Evolutionary conservation across 2,329 filamentous ascomycete genomes (phyloP).

Genomic region (Ascochyta pisi): DNA sequence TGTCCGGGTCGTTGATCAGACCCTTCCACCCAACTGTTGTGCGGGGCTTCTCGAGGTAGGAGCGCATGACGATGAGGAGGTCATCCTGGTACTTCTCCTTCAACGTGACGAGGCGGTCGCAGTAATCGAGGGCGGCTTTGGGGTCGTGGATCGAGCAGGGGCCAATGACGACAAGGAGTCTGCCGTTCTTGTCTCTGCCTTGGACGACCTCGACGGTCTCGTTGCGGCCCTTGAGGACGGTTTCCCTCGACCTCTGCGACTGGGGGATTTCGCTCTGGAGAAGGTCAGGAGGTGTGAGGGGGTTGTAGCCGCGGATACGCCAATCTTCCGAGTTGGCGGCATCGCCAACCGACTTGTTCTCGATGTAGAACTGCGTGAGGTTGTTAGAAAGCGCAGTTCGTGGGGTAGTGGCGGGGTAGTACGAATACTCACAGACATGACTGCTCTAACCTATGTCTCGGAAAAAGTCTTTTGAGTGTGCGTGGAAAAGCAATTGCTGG

Average conservation of each 20-base stretch:
- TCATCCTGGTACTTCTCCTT: constrained; percentile 90
- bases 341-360: constrained; percentile 59
- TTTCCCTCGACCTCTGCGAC: constrained; percentile 57
- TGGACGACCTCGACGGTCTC: constrained; percentile 68
- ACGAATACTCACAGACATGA: constrained; percentile 37
- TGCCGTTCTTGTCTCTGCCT: constrained; percentile 62
- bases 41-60: constrained; percentile 97
- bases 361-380: constrained; percentile 55
- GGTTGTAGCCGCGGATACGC: constrained; percentile 82
- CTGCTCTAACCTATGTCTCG: constrained; percentile 4
- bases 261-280: constrained; percentile 90
- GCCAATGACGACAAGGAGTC: constrained; percentile 82
- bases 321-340: constrained; percentile 58
- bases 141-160: constrained; percentile 99
- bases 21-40: constrained; percentile 99
- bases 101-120: constrained; percentile 77
- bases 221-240: constrained; percentile 65
- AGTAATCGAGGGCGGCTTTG: constrained; percentile 88
- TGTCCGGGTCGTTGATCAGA: constrained; percentile 97
- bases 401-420: constrained; percentile 16
- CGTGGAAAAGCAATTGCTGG: background rate
- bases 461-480: constrained; percentile 7
- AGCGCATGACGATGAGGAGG: constrained; percentile 94
- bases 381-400: constrained; percentile 24
- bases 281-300: constrained; percentile 88